Conservation (phyloP, 2,329 filamentous ascomycete species). For the Graphilbum sp. region DNA sequence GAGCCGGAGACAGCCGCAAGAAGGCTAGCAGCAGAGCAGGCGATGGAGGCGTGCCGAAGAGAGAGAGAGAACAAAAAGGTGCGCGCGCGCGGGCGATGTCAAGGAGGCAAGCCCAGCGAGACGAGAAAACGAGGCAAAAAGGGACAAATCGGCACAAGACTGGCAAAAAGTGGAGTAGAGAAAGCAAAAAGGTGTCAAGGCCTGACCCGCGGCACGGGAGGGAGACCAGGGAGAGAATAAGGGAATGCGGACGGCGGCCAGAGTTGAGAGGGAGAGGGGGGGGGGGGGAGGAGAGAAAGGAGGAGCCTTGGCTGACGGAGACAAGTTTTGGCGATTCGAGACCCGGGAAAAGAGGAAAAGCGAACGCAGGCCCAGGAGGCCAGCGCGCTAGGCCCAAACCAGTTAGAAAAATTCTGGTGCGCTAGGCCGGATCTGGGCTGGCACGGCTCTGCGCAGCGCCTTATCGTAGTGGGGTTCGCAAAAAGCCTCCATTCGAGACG, state of each 20-base stretch:
- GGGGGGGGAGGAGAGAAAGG: not conserved
- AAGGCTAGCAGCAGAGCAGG: no score
- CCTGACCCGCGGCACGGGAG: slow-evolving; percentile 8
- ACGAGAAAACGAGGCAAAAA: not conserved
- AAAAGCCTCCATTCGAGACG: no score
- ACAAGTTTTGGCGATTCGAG: slow-evolving; percentile 8
- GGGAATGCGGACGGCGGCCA: not conserved
- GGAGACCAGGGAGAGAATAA: slow-evolving; percentile 2
- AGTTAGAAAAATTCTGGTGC: no score
- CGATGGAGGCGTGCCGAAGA: no score
- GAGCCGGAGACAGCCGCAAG: not conserved
- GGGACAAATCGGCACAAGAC: not conserved
- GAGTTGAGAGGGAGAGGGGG: not conserved
- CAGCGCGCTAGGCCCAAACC: slow-evolving; percentile 1
- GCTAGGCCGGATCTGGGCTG: not conserved
- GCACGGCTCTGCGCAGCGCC: not conserved
- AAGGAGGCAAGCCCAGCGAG: no score
- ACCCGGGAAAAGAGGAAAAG: slow-evolving; percentile 4
- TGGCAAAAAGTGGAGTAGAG: not conserved
- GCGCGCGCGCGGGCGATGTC: no score
- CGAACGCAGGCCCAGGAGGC: slow-evolving; percentile 1
- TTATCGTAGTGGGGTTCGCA: not conserved
- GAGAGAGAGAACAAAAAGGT: no score
- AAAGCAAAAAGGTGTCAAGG: not conserved
- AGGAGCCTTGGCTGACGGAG: no score